Conservation (phyloP, 257 asterid species). For the Craterostigma plantagineum region DNA sequence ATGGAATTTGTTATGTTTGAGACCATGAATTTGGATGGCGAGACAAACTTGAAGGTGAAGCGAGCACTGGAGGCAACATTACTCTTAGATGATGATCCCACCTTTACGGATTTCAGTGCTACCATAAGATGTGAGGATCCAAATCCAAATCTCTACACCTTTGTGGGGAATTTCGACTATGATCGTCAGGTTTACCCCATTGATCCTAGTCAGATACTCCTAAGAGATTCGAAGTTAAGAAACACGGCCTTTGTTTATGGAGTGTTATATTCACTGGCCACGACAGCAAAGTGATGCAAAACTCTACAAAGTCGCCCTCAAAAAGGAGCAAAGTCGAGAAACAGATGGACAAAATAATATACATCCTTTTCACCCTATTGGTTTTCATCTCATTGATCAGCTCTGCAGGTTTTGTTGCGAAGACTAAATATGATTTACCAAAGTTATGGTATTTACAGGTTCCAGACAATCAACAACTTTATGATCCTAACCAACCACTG, state of each 20-base stretch:
- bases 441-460: conserved; percentile 83
- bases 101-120: conserved; percentile 63
- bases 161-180: conserved; percentile 81
- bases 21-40: conserved; percentile 97
- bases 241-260: conserved; percentile 77
- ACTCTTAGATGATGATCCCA: conserved; percentile 42
- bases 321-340: conserved; percentile 80
- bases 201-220: conserved; percentile 91
- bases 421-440: conserved; percentile 62
- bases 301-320: conserved; percentile 84
- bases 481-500: conserved; percentile 45
- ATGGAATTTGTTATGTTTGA: conserved; percentile 96
- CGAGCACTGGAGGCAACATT: conserved; percentile 65
- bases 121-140: conserved; percentile 88
- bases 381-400: conserved; percentile 73
- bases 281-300: conserved; percentile 96
- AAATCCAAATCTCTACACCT: conserved; percentile 73
- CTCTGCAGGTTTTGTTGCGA: conserved; percentile 65
- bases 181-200: conserved; percentile 71
- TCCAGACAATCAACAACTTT: conserved; percentile 30
- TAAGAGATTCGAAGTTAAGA: conserved; percentile 91
- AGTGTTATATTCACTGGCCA: conserved; percentile 76
- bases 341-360: conserved; percentile 91
- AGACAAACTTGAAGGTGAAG: conserved; percentile 93
- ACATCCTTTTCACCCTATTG: conserved; percentile 74